Base-by-base conservation (phyloP, 768 basidiomycete species). In the Dioszegia hungarica region DNA sequence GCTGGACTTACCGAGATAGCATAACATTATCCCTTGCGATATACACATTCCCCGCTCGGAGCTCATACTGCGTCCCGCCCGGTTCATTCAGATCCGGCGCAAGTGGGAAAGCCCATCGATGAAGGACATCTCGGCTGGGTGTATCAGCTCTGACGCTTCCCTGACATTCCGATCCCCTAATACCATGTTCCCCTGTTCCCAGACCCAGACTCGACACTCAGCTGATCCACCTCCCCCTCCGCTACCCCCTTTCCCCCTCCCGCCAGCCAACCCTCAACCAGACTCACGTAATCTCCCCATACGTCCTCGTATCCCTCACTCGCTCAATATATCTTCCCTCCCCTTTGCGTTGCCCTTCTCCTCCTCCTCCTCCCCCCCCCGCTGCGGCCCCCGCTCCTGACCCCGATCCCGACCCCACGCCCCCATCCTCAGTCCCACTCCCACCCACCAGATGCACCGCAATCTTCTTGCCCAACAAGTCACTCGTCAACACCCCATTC, bases 21-120 rank as follows among this genome's bases (percentile, higher is more conserved):
- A 82, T 69, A 57, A 95, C 87, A 3, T 87, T 82, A 60, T 88
- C 85, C 63, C 85, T 84, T 19, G 91, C 84, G 59, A 93, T 82
- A 71, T 98, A 99, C 64, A 87, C 86, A 76, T 92, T 90, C 5
- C 90, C 91, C 27, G 87, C 83, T 33, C 86, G 82, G 68, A 92
- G 85, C 70, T 94, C 89, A 72, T 97, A 98, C 34, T 87, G 85
- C 8, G 64, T 67, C 5, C 86, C 86, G 14, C 86, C 83, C 1
- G 90, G 91, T 66, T 92, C 84, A 75, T 92, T 90, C 73, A 93
- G 86, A 72, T 97, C 95, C 9, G 94, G 94, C 4, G 92, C 91
- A 9, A 98, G 79, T 1, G 95, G 95, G 78, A 94, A 98, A 5
- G 90, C 89, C 88, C 91, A 92, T 63, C 95, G 81, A 40, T 90